These are phyloP conservation scores for Dicorynia guianensis DNA, from an alignment of 306 rosid species.

Conservation along the genomic window DNA sequence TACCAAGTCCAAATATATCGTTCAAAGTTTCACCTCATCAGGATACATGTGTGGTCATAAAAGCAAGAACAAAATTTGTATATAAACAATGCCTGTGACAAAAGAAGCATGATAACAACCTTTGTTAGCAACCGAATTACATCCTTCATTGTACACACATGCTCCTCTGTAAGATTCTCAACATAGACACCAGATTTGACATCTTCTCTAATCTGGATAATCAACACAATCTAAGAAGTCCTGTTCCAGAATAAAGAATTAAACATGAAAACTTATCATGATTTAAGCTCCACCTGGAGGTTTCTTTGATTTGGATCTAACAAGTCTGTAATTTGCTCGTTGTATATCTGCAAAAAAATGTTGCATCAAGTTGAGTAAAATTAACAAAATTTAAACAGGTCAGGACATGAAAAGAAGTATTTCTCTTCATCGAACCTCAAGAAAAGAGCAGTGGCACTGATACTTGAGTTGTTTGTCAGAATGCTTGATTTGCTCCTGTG, in stretches of 20 bases:
- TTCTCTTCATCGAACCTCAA: conserved; percentile 63
- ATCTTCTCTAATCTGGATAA: conserved; percentile 85
- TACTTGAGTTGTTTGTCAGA: conserved; percentile 74
- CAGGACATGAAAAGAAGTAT: conserved; percentile 24
- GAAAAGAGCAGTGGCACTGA: conserved; percentile 84
- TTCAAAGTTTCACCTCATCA: conserved; percentile 1
- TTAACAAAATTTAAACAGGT: conserved; percentile 28
- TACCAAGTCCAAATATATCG: conserved; percentile 1
- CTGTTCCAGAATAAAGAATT: conserved; percentile 16
- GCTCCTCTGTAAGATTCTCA: conserved; percentile 85
- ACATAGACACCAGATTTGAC: conserved; percentile 95
- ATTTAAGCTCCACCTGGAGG: conserved; percentile 63
- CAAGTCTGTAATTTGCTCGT: conserved; percentile 89
- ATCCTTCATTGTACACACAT: conserved; percentile 66
- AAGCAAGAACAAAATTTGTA: conserved; percentile 7
- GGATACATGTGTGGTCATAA: neutral
- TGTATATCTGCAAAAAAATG: conserved; percentile 76
- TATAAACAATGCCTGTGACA: neutral
- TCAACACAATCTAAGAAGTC: neutral
- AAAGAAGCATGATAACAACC: conserved; percentile 52
- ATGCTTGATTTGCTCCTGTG: conserved; percentile 84
- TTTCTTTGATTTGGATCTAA: conserved; percentile 83
- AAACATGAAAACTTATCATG: conserved; percentile 19
- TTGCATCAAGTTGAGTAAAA: conserved; percentile 35
- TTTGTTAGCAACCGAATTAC: conserved; percentile 71